Base-by-base conservation (phyloP, 164 flowering plant genomes). In the Cinnamomum chago region DNA sequence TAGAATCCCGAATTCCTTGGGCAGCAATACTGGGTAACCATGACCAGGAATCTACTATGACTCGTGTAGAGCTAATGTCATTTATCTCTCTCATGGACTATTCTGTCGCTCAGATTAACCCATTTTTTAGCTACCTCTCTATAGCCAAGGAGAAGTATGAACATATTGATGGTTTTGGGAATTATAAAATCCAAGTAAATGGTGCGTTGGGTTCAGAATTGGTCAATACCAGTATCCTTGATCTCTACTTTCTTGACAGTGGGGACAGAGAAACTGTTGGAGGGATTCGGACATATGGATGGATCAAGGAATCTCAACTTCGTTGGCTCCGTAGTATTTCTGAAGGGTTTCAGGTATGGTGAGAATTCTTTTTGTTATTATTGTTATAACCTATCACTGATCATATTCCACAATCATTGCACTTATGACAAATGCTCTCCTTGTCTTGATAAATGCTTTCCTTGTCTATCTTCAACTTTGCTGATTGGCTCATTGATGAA, bases 21-120 rank as follows among this genome's bases (percentile, higher is more conserved):
- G 98, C 97, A 30, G 97, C 98, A 58, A 78, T 95, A 75, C 73
- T 92, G 67, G 98, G 98, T 47, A 95, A 95, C 79, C 98, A 95
- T 74, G 98, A 95, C 77, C 98, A 95, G 76, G 94, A 95, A 79
- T 95, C 98, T 27, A 91, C 97, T 1, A 85, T 95, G 94, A 82
- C 78, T n/a, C 92, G 97, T 15, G 89, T 86, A 84, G 97, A 90
- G 60, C 70, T 95, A 71, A 92, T 95, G 97, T 79, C 85, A 15
- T 85, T 88, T 75, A 83, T 92, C 10, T 91, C 95, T 55, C 85
- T 87, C 51, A 85, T 95, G 95, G 95, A 92, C 80, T 90, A 86
- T 81, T 90, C 98, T 58, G 83, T 95, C 20, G 85, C 97, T 65
- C 90, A 85, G 74, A 66, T 79, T 20, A 88, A 87, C 80, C 97